Evolutionary conservation across 2,329 filamentous ascomycete genomes (phyloP).

Genomic region (Fusarium buxicola): DNA sequence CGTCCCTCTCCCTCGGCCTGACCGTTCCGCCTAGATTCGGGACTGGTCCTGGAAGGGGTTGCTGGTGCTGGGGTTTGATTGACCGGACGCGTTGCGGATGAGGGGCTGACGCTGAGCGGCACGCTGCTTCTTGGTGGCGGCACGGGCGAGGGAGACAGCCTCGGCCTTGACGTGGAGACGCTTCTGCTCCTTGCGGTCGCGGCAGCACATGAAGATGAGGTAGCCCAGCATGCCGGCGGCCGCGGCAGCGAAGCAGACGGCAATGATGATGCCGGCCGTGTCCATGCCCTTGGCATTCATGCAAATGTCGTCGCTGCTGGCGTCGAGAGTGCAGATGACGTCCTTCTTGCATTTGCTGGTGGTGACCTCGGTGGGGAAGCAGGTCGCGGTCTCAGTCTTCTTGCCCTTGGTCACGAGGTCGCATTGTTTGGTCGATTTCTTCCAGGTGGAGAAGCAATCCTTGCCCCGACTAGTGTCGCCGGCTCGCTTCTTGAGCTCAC

Average conservation of each 20-base stretch:
- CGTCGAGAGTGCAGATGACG: constrained; percentile 58
- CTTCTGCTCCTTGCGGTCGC: constrained; percentile 60
- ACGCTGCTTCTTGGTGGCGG: constrained; percentile 58
- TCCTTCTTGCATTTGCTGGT: constrained; percentile 56
- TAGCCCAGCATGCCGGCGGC: constrained; percentile 53
- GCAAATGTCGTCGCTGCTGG: constrained; percentile 55
- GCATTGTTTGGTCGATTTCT: constrained; percentile 52
- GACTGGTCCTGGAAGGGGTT: constrained; percentile 55
- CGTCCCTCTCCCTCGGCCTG: constrained; percentile 32
- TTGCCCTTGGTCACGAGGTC: constrained; percentile 53
- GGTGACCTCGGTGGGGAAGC: constrained; percentile 52
- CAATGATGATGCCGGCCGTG: constrained; percentile 60
- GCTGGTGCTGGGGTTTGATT: constrained; percentile 31
- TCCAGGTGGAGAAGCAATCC: constrained; percentile 54
- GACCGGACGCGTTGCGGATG: constrained; percentile 49
- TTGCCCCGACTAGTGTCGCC: constrained; percentile 36
- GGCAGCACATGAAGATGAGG: constrained; percentile 64
- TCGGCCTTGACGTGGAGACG: constrained; percentile 59
- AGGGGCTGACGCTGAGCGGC: constrained; percentile 52
- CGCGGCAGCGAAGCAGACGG: constrained; percentile 59
- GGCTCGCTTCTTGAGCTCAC: constrained; percentile 33
- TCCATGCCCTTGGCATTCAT: constrained; percentile 55
- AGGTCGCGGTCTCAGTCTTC: constrained; percentile 52
- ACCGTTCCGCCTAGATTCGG: constrained; percentile 46
- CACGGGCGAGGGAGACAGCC: constrained; percentile 62